Evolutionary conservation across 345 rosid genomes (phyloP).

Genomic region (Camelina laxa): DNA sequence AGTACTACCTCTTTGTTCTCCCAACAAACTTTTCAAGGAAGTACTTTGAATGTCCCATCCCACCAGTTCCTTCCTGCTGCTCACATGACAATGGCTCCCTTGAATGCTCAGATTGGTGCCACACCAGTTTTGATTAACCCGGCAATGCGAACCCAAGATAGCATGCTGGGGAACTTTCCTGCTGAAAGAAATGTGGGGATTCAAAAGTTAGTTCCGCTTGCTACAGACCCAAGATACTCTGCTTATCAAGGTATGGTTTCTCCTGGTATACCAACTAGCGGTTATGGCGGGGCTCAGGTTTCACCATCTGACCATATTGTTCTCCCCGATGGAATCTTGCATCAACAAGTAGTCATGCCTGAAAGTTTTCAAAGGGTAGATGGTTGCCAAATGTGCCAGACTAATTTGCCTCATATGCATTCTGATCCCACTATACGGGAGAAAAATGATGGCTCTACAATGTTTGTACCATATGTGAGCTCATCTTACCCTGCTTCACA

Average conservation of each 20-base stretch:
- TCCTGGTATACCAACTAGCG: not conserved
- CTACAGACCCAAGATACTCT: not conserved
- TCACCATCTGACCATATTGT: not conserved
- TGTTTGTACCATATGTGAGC: not conserved
- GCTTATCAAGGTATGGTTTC: not conserved
- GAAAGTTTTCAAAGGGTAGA: not conserved
- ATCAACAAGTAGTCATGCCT: not conserved
- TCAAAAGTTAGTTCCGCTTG: not conserved
- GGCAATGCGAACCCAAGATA: not conserved
- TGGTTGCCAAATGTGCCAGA: conserved; percentile 1
- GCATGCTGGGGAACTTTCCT: not conserved
- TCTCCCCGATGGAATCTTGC: not conserved
- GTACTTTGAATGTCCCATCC: not conserved
- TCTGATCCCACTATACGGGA: not conserved
- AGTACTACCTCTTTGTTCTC: not conserved
- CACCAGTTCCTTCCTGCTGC: not conserved
- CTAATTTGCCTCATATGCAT: conserved; percentile 13
- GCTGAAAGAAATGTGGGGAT: not conserved
- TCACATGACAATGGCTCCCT: not conserved
- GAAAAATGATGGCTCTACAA: not conserved
- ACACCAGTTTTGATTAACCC: conserved; percentile 10
- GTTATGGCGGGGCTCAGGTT: not conserved
- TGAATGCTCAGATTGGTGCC: not conserved
- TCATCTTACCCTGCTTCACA: not conserved
- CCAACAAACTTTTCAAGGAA: conserved; percentile 1